phyloP scores from a whole-genome alignment of 139 green algal species.

The Chlamydomonas applanata region DNA sequence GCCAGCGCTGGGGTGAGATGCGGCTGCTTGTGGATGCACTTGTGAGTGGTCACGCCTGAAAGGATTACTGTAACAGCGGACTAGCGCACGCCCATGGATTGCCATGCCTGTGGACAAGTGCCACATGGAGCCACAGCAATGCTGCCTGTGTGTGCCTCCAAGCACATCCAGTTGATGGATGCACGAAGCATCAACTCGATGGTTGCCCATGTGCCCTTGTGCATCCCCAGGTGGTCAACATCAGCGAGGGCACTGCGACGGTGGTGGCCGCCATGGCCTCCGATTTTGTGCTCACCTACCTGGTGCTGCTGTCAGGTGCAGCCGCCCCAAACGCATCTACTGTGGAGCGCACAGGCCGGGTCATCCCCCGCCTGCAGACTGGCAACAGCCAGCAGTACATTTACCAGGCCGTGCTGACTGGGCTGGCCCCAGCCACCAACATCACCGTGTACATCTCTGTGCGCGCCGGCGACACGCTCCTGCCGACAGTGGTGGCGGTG shows the following conservation, averaged over 20 bases:
- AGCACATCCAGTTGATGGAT: too few species aligned
- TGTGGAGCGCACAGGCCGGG: slow-evolving; percentile 1
- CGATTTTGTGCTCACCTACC: slow-evolving; percentile 18
- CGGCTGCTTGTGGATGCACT: too few species aligned
- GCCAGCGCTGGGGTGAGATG: too few species aligned
- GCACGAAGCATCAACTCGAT: too few species aligned
- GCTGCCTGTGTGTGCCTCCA: too few species aligned
- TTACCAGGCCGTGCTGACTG: not conserved
- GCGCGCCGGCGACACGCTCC: slow-evolving; percentile 11
- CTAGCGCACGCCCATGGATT: too few species aligned
- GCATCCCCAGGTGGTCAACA: not conserved
- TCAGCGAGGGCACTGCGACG: slow-evolving; percentile 8
- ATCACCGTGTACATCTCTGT: slow-evolving; percentile 40
- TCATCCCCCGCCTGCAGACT: too few species aligned
- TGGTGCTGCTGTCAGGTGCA: not conserved
- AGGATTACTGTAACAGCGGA: too few species aligned
- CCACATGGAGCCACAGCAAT: too few species aligned
- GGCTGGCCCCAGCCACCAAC: slow-evolving; percentile 36
- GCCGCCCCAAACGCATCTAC: not conserved
- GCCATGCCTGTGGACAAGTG: too few species aligned
- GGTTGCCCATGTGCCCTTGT: not conserved
- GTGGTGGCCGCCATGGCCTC: slow-evolving; percentile 38
- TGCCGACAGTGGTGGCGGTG: slow-evolving; percentile 27
- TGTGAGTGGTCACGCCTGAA: too few species aligned
- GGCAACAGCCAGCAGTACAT: too few species aligned